Base-by-base conservation (phyloP, 2,329 filamentous ascomycete genomes). In the Calycina marina region DNA sequence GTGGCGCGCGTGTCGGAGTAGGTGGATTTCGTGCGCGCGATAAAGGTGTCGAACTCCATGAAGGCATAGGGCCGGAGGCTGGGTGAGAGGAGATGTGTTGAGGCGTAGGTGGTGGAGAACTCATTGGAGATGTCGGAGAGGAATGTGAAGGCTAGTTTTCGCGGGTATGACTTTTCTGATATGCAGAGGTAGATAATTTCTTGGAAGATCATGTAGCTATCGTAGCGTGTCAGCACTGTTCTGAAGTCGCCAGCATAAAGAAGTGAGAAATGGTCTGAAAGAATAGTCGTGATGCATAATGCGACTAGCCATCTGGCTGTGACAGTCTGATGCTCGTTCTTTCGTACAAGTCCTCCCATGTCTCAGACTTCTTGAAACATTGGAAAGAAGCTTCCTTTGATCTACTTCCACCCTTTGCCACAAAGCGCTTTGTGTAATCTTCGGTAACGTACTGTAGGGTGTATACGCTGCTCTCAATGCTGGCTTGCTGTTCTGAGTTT, bases 91-190 rank as follows among this genome's bases (percentile, higher is more conserved):
- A 93, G 77, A 59, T 90, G 79, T 35, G 66, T 54, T 12, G 70
- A 54, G 29, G 76, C 69, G 65, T 98, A 92, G 36, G 78, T 85
- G 43, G 75, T 86, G 41, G 76, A 76, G 66, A 98, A 98, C 63
- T 98, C 90, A 56, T 73, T 71, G 37, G 81, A 72, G 34, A 98
- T 71, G 63, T 98, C 90, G 48, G 83, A 75, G 39, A 98, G 84
- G 69, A 96, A 98, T 40, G 88, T 94, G 60, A 98, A 93, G 52
- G 92, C 88, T 30, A 98, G 80, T 61, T 98, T 96, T 59, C 90
- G 88, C 37, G 90, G 88, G 65, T 96, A 98, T 35, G 83, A 83
- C 36, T 74, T 70, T 58, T 94, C 86, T 65, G 82, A 86, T 58
- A 98, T 88, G 65, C 81, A 85, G 48, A 96, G 68, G 65, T 93